Conservation (phyloP, 257 asterid genomes). For the Nicotiana benthamiana region DNA sequence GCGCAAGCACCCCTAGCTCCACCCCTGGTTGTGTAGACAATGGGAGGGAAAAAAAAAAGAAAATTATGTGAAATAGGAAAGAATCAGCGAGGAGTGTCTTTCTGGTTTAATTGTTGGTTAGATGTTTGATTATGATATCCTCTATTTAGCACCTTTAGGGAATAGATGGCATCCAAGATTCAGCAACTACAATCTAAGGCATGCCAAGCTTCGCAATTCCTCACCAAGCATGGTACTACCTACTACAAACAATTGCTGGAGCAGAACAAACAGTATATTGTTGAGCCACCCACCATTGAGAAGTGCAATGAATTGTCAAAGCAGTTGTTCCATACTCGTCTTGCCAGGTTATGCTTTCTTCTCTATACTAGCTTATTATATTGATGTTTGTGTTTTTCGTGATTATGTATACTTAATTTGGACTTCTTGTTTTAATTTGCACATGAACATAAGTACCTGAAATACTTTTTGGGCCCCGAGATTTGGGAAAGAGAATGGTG, state of each 20-base stretch:
- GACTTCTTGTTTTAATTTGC: not conserved
- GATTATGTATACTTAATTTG: not conserved
- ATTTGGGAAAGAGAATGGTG: not conserved
- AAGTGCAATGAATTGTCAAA: constrained; percentile 49
- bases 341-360: constrained; percentile 43
- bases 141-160: not conserved
- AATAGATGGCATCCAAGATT: constrained; percentile 44
- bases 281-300: constrained; percentile 61
- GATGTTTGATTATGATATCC: not conserved
- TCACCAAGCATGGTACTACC: constrained; percentile 40
- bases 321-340: constrained; percentile 58
- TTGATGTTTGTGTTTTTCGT: not conserved
- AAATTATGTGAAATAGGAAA: no score
- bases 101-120: no score
- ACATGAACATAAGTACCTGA: not conserved
- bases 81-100: no score
- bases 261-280: constrained; percentile 51
- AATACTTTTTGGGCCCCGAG: not conserved
- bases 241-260: constrained; percentile 62
- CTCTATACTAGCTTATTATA: not conserved
- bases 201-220: constrained; percentile 41
- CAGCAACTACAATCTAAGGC: constrained; percentile 54
- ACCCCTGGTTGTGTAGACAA: no score
- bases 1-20: no score
- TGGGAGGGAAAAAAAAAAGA: no score